Evolutionary conservation across 345 rosid genomes (phyloP), one percentile per base, ranked within the genome.

Genomic region (Sisymbrium irio): DNA sequence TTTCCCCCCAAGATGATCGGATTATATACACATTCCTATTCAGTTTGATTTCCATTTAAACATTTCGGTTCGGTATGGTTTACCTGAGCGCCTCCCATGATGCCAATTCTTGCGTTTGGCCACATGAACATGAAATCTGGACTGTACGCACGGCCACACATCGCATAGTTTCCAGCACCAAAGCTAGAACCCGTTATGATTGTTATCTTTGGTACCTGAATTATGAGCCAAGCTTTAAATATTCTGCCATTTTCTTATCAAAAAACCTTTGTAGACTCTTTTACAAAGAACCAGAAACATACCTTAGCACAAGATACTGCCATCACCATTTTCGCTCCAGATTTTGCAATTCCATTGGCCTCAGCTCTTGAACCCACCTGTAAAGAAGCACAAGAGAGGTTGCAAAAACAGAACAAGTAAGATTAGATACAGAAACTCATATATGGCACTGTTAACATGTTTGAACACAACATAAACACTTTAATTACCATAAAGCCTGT

Each of bases 261-360:
- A 53, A 0, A 22, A 40, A 19, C 30, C 10, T 75, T 42, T 61
- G 4, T 5, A 10, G 37, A 50, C n/a, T 30, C 62, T 45, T 37
- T 32, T 27, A 27, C 28, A 27, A 22, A 27, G 28, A 27, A 27
- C 28, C 3, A 18, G 19, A 33, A 40, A n/a, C 79, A 19, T 61
- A 91, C 97, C 96, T 89, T 91, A 42, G 97, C 97, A 80, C 96
- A 89, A 54, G 97, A 88, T 75, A 94, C 96, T 74, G 98, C 98
- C 98, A 91, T 91, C 77, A 94, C 98, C 97, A 91, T 86, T 84
- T 94, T 94, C 10, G 97, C 98, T 72, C 97, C 98, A 30, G 98
- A 81, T 86, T 91, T 94, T 67, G 98, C 98, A 73, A 94, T 94
- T 53, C 98, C 98, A 73, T 80, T 88, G 69, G 96, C 97, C 85